Base-by-base conservation (phyloP, 176 grass and related monocot species). In the Oryza nivara region DNA sequence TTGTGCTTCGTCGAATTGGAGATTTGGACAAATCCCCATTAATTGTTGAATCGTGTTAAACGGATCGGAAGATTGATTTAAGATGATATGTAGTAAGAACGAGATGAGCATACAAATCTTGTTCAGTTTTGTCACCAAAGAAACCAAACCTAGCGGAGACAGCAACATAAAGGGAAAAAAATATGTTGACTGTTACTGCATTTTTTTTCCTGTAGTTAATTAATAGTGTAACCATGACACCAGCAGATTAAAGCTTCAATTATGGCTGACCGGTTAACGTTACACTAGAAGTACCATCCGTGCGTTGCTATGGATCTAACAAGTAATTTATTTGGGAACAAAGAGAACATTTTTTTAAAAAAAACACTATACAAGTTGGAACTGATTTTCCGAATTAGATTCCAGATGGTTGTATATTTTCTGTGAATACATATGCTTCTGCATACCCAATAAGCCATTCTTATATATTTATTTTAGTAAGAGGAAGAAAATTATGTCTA, bases 1-100 rank as follows among this genome's bases (percentile, higher is more conserved):
- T 66, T 86, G 85, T 51, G 80, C 72, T 83, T 95, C 87, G 26
- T 98, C 92, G 12, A 89, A 88, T 19, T 70, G 69, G 23, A 65
- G 89, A 26, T 65, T 34, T 16, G 48, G 52, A 52, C 60, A 46
- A 77, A 64, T 19, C 5, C 60, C 10, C 86, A 90, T 58, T 20
- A 58, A 58, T 92, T 73, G 38, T 35, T 66, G 4, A 14, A 46
- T 20, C 2, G 44, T 35, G 12, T 32, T 3, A 35, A 44, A 16
- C 1, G 35, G 0, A 54, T 3, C 72, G 14, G 28, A 73, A 9
- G 6, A 64, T 1, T 63, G 26, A 26, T 13, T 28, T 72, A 2
- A 40, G 72, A 67, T 4, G 9, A 4, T 11, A 47, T 1, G 12
- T 4, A 15, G 9, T 85, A 65, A 26, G 34, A 73, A 64, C 11